Conservation (phyloP, 257 asterid genomes). For the Primulina eburnea region DNA sequence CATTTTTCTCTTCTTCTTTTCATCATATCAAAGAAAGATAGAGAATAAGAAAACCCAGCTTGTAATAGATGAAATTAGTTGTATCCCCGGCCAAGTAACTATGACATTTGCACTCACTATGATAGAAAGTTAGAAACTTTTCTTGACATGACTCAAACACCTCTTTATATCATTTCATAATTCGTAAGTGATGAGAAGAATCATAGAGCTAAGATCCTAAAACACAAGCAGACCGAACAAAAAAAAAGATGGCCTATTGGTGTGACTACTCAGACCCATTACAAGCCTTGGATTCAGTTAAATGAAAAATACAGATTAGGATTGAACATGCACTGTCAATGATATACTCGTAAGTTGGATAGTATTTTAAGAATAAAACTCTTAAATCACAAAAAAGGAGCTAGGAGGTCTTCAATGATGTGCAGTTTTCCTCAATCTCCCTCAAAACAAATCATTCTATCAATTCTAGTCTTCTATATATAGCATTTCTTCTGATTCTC, state of each 20-base stretch:
- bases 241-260: background rate
- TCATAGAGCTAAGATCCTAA: background rate
- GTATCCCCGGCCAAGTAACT: background rate
- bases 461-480: background rate
- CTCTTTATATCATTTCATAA: background rate
- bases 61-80: background rate
- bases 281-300: background rate
- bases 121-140: background rate
- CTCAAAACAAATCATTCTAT: background rate
- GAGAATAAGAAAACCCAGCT: background rate
- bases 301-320: no score
- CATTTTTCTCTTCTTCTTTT: no score
- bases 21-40: no score
- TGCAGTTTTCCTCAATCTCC: background rate
- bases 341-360: background rate
- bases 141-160: background rate
- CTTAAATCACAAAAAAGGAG: background rate
- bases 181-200: background rate
- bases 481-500: no score
- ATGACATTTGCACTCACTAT: background rate
- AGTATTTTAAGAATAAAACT: no score
- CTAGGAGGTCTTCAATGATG: background rate
- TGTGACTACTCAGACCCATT: background rate
- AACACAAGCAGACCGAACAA: background rate
- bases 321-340: background rate